Conservation (phyloP, 139 green algal genomes). For the Yamagishiella unicocca region DNA sequence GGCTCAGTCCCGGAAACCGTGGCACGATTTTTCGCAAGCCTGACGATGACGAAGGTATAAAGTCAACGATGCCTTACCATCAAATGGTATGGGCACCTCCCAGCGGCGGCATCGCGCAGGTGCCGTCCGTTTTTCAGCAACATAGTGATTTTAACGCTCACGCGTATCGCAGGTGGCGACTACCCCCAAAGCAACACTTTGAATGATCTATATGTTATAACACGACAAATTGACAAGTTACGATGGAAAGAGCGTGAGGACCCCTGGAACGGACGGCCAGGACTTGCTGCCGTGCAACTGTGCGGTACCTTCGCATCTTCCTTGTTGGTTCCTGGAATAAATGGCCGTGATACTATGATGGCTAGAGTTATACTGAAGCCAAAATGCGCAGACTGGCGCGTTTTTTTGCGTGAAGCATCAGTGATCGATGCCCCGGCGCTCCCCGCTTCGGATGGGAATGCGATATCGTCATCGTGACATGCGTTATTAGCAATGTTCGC, state of each 20-base stretch:
- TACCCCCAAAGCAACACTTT: background rate
- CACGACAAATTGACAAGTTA: background rate
- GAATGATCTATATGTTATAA: background rate
- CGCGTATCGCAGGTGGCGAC: background rate
- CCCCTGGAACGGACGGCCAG: slow-evolving; percentile 10
- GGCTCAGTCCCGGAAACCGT: background rate
- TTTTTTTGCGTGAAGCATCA: too few relatives aligned
- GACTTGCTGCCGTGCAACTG: background rate
- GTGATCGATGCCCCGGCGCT: too few relatives aligned
- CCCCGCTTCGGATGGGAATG: too few relatives aligned
- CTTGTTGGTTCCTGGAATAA: too few relatives aligned
- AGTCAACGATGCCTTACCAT: background rate
- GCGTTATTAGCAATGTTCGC: too few relatives aligned
- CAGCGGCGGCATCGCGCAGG: background rate
- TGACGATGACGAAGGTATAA: too few relatives aligned
- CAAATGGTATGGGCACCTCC: background rate
- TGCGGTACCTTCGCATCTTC: too few relatives aligned
- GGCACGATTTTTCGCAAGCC: too few relatives aligned
- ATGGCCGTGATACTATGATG: too few relatives aligned
- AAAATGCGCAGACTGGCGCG: too few relatives aligned
- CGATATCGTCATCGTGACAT: too few relatives aligned
- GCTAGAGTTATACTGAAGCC: too few relatives aligned
- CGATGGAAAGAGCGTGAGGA: background rate
- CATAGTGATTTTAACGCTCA: background rate
- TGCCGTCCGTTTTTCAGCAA: slow-evolving; percentile 5